Conservation (phyloP, 306 rosid species). For the Vicia sativa region DNA sequence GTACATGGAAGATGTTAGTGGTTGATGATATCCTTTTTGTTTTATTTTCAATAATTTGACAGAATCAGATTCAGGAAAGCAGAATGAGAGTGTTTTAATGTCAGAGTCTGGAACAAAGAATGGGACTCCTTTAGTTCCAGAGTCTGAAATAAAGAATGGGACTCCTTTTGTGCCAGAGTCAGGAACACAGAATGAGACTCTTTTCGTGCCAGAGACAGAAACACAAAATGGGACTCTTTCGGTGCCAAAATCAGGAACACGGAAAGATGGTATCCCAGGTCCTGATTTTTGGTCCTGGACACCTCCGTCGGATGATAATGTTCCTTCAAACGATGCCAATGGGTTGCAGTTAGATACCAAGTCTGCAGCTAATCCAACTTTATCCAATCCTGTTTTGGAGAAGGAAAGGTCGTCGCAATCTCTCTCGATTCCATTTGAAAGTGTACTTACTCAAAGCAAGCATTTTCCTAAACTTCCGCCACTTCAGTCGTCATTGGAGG, state of each 20-base stretch:
- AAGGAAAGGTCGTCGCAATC: slow-evolving; percentile 56
- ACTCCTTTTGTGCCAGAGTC: slow-evolving; percentile 41
- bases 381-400: slow-evolving; percentile 59
- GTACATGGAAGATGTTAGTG: too few species aligned
- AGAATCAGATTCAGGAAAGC: slow-evolving; percentile 51
- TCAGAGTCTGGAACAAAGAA: slow-evolving; percentile 49
- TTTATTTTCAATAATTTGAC: slow-evolving; percentile 18
- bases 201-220: slow-evolving; percentile 48
- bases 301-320: slow-evolving; percentile 59
- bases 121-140: slow-evolving; percentile 39
- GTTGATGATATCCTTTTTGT: too few species aligned
- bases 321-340: slow-evolving; percentile 38
- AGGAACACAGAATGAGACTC: slow-evolving; percentile 47
- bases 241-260: slow-evolving; percentile 46
- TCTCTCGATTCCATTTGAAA: slow-evolving; percentile 74
- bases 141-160: slow-evolving; percentile 48
- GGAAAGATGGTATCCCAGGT: slow-evolving; percentile 67
- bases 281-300: slow-evolving; percentile 98
- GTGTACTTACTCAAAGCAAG: slow-evolving; percentile 48
- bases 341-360: slow-evolving; percentile 47
- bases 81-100: slow-evolving; percentile 37
- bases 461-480: slow-evolving; percentile 62
- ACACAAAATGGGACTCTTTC: slow-evolving; percentile 36
- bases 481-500: slow-evolving; percentile 62
- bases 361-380: slow-evolving; percentile 41